Conservation (phyloP, 495 filamentous ascomycete species). For the Pyrenula aspistea region DNA sequence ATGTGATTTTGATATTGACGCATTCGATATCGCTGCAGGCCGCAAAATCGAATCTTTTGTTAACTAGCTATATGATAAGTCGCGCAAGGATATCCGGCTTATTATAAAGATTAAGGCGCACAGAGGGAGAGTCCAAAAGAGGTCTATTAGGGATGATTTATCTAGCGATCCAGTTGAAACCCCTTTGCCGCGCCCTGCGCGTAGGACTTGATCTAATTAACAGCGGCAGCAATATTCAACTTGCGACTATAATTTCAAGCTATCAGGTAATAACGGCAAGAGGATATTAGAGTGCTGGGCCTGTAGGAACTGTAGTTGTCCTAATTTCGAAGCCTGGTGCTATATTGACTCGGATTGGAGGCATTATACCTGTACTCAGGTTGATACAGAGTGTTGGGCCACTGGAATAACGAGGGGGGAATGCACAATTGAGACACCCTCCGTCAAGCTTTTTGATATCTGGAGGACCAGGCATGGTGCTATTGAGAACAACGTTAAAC, state of each 20-base stretch:
- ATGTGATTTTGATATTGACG: background rate
- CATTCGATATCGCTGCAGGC: background rate
- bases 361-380: background rate
- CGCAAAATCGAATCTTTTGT: background rate
- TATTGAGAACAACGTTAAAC: background rate
- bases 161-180: background rate
- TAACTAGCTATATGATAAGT: background rate
- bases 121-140: no score
- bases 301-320: background rate
- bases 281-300: background rate
- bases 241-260: background rate
- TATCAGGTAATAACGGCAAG: background rate
- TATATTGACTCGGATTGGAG: background rate
- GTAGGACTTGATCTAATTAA: background rate
- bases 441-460: background rate
- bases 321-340: background rate
- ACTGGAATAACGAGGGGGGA: background rate
- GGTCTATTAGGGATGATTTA: background rate
- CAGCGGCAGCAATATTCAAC: background rate
- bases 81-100: background rate
- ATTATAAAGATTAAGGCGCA: background rate
- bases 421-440: background rate
- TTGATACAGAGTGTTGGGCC: background rate
- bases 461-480: background rate
- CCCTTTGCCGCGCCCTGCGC: background rate